Conservation (phyloP, 1,284 basidiomycete genomes). For the Wallemia hederae region DNA sequence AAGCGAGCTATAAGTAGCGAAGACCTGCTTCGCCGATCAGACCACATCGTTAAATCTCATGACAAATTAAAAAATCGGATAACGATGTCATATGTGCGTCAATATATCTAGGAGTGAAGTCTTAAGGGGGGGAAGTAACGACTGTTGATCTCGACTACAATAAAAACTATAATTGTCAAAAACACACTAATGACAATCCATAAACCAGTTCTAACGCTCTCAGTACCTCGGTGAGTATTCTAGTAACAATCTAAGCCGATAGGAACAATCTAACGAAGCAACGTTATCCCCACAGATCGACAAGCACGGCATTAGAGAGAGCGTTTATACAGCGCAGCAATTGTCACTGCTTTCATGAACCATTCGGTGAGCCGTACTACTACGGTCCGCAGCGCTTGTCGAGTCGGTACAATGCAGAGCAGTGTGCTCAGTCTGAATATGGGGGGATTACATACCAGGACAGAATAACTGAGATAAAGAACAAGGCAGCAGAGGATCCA, state of each 20-base stretch:
- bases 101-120: no score
- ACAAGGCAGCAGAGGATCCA: background rate
- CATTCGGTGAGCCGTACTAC: background rate
- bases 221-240: background rate
- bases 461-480: background rate
- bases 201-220: background rate
- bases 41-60: no score
- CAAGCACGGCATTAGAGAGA: background rate
- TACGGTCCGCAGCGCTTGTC: background rate
- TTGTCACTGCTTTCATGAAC: background rate
- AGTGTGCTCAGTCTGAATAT: background rate
- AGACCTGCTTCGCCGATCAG: no score
- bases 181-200: background rate
- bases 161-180: no score
- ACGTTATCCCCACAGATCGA: no score
- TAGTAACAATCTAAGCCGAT: background rate
- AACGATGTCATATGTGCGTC: no score
- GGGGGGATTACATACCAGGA: background rate
- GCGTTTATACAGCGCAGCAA: background rate
- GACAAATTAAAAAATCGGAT: no score
- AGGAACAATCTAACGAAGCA: background rate
- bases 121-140: no score
- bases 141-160: no score
- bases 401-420: background rate
- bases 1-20: no score